Evolutionary conservation across 2,329 filamentous ascomycete species (phyloP), one percentile per base, ranked within the genome.

Genomic region (Nannizzia gypsea): DNA sequence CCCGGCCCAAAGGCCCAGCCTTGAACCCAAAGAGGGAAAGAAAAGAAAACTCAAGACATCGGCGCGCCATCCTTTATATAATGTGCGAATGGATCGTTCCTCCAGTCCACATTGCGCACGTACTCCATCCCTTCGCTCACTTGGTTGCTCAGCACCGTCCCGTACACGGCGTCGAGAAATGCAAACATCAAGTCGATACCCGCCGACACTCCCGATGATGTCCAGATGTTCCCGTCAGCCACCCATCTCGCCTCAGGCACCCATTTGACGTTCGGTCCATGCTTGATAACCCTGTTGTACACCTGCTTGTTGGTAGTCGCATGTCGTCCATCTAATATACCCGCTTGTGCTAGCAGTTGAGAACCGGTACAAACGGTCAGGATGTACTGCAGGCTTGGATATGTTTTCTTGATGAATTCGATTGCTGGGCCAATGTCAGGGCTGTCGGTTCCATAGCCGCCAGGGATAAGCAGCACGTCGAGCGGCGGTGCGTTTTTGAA

Each of bases 291-390:
- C 63, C 70, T 70, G 6, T 71, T 69, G 76, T 80, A 88, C 0
- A 78, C 76, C 11, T 70, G 70, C 70, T 88, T 89, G 67, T 88
- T 89, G 17, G 82, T 85, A 2, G 86, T 89, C 2, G 84, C 86
- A 15, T 76, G 72, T 62, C 73, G 74, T 0, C 82, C 81, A 62
- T 87, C 78, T 28, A 89, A 69, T 2, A 87, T 69, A 0, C 85
- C 85, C 0, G 83, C 74, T 55, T 75, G 72, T 0, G 85, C 85
- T 0, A 81, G 76, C 3, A 87, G 70, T 1, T 79, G 78, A 5
- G 81, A 77, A 0, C 86, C 86, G 1, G 84, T 88, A 69, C 86
- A 89, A 1, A 89, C 78, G 0, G 83, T 85, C 46, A 89, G 73
- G 13, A 86, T 66, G 63, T 81, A 80, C 63, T 78, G 72, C 24